Evolutionary conservation across 2,329 filamentous ascomycete genomes (phyloP), one percentile per base, ranked within the genome.

Genomic region (Verticillium nonalfalfae): DNA sequence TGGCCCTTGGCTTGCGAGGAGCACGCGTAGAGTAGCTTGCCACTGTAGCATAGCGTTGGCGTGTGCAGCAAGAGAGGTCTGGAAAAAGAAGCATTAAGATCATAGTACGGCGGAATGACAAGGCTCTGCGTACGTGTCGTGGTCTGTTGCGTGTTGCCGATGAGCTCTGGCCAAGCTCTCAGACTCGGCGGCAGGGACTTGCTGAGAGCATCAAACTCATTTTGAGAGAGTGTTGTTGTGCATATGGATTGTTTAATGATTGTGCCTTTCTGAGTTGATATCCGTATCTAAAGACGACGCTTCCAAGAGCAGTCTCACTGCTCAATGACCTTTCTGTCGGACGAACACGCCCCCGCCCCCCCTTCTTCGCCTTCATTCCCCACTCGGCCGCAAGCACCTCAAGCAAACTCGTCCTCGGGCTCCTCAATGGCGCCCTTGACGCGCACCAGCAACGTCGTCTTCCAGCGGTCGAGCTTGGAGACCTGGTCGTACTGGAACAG

Each of bases 391-490:
- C 26, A 31, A 31, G 26, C 26, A n/a, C 7, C 56, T 65, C 73
- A 78, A 36, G 76, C 75, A 70, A 78, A 77, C 69, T 78, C 77
- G 59, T 78, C 76, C 59, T 77, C 74, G 18, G 73, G 72, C 65
- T 75, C 80, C 77, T 94, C 89, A 69, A 97, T 96, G 60, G 82
- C 82, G 69, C 88, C 88, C 87, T 97, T 97, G 70, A 97, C 84
- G 68, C 87, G 85, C 71, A 96, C 78, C 65, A 97, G 76, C 62
- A 97, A 79, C 36, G 89, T 91, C 58, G 91, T 97, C 89, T 97
- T 97, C 94, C 94, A 98, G 80, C 94, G 95, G 73, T 97, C 93
- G 71, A 98, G 79, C 81, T 95, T 95, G 78, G 88, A 95, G 78
- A 97, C 82, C 79, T 96, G 91, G 74, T 97, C 93, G 72, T 86